Evolutionary conservation across 2,329 filamentous ascomycete species (phyloP).

Genomic region (Onygenales sp.): DNA sequence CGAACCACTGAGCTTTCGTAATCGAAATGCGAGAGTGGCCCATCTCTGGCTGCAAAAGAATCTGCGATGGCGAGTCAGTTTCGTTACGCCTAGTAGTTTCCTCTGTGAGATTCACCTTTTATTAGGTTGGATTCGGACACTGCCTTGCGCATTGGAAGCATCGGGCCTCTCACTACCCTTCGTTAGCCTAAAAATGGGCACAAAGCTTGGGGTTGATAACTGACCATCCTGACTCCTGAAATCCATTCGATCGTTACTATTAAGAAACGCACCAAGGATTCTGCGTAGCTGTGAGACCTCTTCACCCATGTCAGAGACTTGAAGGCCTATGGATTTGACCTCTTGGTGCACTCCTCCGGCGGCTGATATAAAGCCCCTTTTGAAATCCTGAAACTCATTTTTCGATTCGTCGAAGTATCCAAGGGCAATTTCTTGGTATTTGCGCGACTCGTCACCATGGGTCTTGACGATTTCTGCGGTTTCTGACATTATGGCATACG

Average conservation of each 20-base stretch:
- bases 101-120: not conserved
- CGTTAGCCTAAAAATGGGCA: not conserved
- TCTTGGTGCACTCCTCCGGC: not conserved
- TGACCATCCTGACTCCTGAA: not conserved
- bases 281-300: not conserved
- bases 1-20: not conserved
- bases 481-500: not conserved
- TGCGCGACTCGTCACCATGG: not conserved
- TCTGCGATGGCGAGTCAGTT: not conserved
- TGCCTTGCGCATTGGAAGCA: not conserved
- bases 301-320: not conserved
- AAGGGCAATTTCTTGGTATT: not conserved
- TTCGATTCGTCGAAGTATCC: not conserved
- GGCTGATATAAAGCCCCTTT: not conserved
- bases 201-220: not conserved
- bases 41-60: not conserved
- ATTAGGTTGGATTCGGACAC: not conserved
- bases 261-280: not conserved
- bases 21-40: not conserved
- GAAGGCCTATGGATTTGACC: not conserved
- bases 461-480: not conserved
- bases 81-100: not conserved
- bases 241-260: not conserved
- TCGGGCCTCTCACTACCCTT: not conserved
- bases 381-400: constrained; percentile 1